Evolutionary conservation across 768 basidiomycete species (phyloP), one percentile per base, ranked within the genome.

Genomic region (Tricholoma saponaceum): DNA sequence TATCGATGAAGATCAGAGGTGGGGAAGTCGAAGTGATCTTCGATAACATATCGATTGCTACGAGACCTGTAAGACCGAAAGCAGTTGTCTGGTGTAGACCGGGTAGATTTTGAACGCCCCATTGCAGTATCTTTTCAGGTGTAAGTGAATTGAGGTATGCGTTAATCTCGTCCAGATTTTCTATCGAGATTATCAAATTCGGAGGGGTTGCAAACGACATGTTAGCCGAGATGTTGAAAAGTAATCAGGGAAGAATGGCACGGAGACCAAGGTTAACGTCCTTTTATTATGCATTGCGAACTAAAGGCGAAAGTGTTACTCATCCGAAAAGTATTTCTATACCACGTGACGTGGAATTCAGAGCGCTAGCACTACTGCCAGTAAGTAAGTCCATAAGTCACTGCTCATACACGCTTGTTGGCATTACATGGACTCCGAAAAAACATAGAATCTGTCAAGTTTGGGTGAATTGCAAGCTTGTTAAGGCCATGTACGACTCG

Each of bases 1-100:
- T 98, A 75, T 99, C 95, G 69, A 98, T 74, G 76, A 99, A 98
- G 75, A 98, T 94, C 18, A 98, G 81, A 1, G 95, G 93, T 1
- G 91, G 91, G 0, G 83, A 81, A 16, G 74, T 68, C 25, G 75
- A 58, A 2, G 87, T 86, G 60, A 95, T 76, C 70, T 91, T 90
- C 32, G 91, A 88, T 54, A 98, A 83, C 92, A 99, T 97, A 70
- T 97, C 94, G 59, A 92, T 86, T 18, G 94, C 87, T 55, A 93
- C 94, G 54, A 95, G 85, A 9, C 97, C 96, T 0, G 95, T 98
- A 58, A 98, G 80, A 6, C 97, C 97, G 67, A 99, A 96, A 0
- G 97, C 96, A 5, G 96, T 98, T 5, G 97, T 98, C 70, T 99
- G 96, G 72, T 85, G 86, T 18, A 98, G 77, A 6, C 81, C 79